These are phyloP conservation scores for Cryptococcus wingfieldii DNA, from an alignment of 1,284 basidiomycete genomes.

Conservation along the genomic window DNA sequence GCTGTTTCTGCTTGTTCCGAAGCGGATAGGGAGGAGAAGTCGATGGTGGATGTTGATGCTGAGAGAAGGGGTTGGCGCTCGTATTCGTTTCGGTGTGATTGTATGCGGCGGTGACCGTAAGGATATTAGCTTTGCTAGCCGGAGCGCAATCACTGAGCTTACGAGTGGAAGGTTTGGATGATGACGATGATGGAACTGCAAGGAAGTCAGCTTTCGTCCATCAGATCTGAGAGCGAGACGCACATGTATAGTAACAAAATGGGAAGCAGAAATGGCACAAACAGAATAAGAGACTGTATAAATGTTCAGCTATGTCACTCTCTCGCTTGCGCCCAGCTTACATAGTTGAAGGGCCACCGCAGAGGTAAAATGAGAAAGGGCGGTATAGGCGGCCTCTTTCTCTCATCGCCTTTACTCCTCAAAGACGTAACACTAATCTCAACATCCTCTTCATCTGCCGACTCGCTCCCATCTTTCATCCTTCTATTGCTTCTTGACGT, in stretches of 20 bases:
- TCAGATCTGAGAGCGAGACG: slow-evolving; percentile 5
- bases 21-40: neutral
- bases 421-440: slow-evolving; percentile 12
- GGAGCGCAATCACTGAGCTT: neutral
- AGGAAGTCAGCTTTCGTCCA: slow-evolving; percentile 2
- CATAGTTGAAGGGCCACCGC: slow-evolving; percentile 34
- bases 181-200: slow-evolving; percentile 21
- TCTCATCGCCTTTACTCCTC: neutral
- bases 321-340: slow-evolving; percentile 13
- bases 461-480: neutral
- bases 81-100: neutral
- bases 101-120: slow-evolving; percentile 8
- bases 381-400: slow-evolving; percentile 19
- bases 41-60: neutral
- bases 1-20: neutral
- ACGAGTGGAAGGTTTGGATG: slow-evolving; percentile 32
- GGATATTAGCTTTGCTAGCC: neutral
- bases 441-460: slow-evolving; percentile 24
- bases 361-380: slow-evolving; percentile 30
- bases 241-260: slow-evolving; percentile 28
- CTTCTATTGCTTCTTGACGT: neutral
- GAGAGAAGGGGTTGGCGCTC: slow-evolving; percentile 11
- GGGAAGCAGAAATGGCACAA: slow-evolving; percentile 35
- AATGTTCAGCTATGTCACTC: neutral
- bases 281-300: slow-evolving; percentile 20